These are phyloP conservation scores for Lactifluus volemus DNA, from an alignment of 768 basidiomycete genomes.

Conservation along the genomic window DNA sequence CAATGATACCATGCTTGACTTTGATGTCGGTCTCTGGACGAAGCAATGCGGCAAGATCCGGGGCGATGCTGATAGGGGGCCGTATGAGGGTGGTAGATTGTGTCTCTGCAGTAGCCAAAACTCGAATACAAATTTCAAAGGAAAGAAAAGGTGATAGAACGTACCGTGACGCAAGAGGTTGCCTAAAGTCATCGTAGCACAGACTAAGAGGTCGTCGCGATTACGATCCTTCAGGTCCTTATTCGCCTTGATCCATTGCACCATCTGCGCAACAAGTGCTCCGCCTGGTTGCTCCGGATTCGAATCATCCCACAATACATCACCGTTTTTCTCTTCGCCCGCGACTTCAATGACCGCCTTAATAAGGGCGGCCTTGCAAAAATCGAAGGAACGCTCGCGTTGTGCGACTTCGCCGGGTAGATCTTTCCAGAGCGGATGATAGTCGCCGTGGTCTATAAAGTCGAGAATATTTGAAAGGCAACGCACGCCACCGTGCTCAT, in stretches of 20 bases:
- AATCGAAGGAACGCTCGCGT: conserved; percentile 65
- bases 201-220: conserved; percentile 74
- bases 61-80: conserved; percentile 48
- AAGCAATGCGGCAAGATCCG: conserved; percentile 54
- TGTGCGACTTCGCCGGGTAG: conserved; percentile 40
- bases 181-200: conserved; percentile 74
- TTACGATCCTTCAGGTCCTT: conserved; percentile 30
- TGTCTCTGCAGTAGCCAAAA: conserved; percentile 34
- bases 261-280: conserved; percentile 62
- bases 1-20: conserved; percentile 82
- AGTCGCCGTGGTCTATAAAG: conserved; percentile 67
- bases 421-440: conserved; percentile 54
- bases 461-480: conserved; percentile 57
- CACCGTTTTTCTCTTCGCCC: conserved; percentile 70
- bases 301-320: conserved; percentile 67
- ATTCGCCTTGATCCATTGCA: conserved; percentile 62
- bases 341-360: conserved; percentile 81
- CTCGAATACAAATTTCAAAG: conserved; percentile 1
- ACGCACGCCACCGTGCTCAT: conserved; percentile 45
- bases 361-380: conserved; percentile 80
- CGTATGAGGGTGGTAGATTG: conserved; percentile 46
- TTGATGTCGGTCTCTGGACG: conserved; percentile 62
- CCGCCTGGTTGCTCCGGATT: conserved; percentile 54
- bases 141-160: background rate
- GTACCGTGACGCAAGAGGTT: conserved; percentile 73